phyloP scores from a whole-genome alignment of 2,329 filamentous ascomycete genomes.

The Neoascochyta sp. region DNA sequence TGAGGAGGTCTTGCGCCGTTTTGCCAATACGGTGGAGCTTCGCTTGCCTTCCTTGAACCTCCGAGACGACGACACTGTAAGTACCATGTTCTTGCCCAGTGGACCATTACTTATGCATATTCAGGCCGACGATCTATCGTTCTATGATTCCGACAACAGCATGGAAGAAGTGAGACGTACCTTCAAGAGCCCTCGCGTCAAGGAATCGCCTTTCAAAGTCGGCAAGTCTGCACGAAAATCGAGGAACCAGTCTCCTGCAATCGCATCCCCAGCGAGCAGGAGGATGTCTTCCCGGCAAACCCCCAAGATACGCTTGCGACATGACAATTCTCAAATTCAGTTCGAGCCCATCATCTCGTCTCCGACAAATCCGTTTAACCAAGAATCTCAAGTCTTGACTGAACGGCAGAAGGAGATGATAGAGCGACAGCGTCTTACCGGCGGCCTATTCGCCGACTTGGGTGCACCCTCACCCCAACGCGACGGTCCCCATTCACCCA shows the following conservation, averaged over 20 bases:
- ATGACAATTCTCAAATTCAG: conserved; percentile 78
- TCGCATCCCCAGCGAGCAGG: conserved; percentile 16
- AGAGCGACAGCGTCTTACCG: conserved; percentile 63
- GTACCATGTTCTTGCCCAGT: too few species aligned
- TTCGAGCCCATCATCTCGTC: conserved; percentile 68
- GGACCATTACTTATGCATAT: conserved; percentile 27
- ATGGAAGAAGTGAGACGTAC: conserved; percentile 10
- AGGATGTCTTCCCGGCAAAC: conserved; percentile 27
- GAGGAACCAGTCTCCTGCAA: conserved; percentile 24
- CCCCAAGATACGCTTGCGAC: conserved; percentile 58
- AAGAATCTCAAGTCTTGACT: conserved; percentile 71
- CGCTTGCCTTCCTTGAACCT: conserved; percentile 48
- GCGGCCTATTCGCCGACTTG: conserved; percentile 65
- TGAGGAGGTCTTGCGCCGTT: conserved; percentile 57
- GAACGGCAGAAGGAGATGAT: conserved; percentile 75
- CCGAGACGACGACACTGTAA: conserved; percentile 36
- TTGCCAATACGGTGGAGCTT: conserved; percentile 55
- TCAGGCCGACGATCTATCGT: conserved; percentile 18
- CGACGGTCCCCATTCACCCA: conserved; percentile 19
- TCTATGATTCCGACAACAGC: conserved; percentile 41
- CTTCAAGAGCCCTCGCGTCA: conserved; percentile 20
- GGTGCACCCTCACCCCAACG: conserved; percentile 17
- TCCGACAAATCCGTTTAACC: conserved; percentile 41
- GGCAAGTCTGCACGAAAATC: conserved; percentile 20
- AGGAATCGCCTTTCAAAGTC: conserved; percentile 28